Base-by-base conservation (phyloP, 192 early-diverging fungal genomes). In the Dissophora ornata region DNA sequence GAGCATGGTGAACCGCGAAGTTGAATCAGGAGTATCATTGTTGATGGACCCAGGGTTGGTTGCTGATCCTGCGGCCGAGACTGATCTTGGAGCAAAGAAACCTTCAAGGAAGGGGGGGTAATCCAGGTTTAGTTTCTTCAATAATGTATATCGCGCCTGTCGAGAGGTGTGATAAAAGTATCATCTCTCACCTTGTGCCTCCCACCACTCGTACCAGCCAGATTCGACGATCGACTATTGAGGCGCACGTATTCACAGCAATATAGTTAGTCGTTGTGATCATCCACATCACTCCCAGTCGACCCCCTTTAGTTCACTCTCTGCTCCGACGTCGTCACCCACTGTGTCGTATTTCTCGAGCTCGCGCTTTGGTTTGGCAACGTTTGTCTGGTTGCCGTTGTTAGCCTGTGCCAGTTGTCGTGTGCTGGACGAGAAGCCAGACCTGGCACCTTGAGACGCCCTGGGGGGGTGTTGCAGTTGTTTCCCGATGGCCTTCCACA, bases 191-290 rank as follows among this genome's bases (percentile, higher is more conserved):
- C 93, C 93, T 61, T 87, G 84, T 47, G 89, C 84, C 62, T 96
- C 94, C 97, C 97, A 98, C 94, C 96, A 98, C 26, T 89, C 87
- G 60, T 98, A 98, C 97, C 96, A 97, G 13, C 93, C 94, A 53
- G 90, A 78, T 65, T 98, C 97, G 9, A 98, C 94, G 2, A 80
- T 28, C 15, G 60, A 60, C 82, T 83, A 28, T n/a, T n/a, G n/a
- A n/a, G n/a, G n/a, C n/a, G n/a, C n/a, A n/a, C n/a, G n/a, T n/a
- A n/a, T n/a, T n/a, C 2, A 71, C 15, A n/a, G 42, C 9, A 42
- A 16, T 28, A 5, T 38, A 38, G 36, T 38, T 38, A 5, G 12
- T 38, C 12, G 36, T 5, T 12, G 36, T 38, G 12, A 38, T 38
- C 12, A 5, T 12, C 12, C 36, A 38, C 7, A 9, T 38, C 7